A percentile compares a stretch with the other conserved stretches of the same genome.
Evolutionary conservation across 23 red algal species (phyloP).

Genomic region (Chondrus crispus): DNA sequence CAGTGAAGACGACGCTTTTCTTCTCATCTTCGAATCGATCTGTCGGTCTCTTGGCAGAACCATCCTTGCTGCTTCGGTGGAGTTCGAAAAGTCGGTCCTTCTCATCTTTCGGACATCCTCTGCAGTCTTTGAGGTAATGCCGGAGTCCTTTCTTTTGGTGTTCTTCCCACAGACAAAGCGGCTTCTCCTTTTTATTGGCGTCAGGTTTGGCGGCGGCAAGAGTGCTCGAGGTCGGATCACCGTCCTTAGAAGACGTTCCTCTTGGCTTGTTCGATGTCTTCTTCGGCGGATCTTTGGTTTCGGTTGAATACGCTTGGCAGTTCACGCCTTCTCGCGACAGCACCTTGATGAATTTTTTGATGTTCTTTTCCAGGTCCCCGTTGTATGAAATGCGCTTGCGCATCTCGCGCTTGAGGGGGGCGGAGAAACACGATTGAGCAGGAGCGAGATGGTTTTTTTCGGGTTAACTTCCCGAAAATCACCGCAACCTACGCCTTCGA

Average conservation of each 20-base stretch:
- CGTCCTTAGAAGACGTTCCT: neutral
- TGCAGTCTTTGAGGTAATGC: constrained; percentile 7
- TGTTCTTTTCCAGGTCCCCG: neutral
- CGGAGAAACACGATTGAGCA: neutral
- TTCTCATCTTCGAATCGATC: no score
- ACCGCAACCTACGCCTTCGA: neutral
- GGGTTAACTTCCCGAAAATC: neutral
- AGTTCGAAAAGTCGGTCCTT: neutral
- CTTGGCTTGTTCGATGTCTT: neutral
- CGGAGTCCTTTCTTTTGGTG: neutral
- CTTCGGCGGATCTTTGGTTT: neutral
- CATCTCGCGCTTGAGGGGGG: neutral
- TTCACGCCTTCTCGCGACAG: neutral
- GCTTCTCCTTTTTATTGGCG: neutral
- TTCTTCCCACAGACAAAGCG: neutral
- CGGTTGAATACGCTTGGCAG: neutral
- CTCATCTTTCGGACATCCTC: neutral
- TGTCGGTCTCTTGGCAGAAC: neutral
- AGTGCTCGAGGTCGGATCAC: neutral
- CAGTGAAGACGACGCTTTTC: neutral
- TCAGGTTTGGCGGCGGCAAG: neutral
- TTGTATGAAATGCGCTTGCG: neutral
- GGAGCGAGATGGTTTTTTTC: neutral
- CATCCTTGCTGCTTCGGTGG: neutral
- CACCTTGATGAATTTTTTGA: neutral